Percentiles rank a stretch among this genome's conserved stretches.
Evolutionary conservation across 2,329 filamentous ascomycete genomes (phyloP).

Genomic region (Clarireedia sp.): DNA sequence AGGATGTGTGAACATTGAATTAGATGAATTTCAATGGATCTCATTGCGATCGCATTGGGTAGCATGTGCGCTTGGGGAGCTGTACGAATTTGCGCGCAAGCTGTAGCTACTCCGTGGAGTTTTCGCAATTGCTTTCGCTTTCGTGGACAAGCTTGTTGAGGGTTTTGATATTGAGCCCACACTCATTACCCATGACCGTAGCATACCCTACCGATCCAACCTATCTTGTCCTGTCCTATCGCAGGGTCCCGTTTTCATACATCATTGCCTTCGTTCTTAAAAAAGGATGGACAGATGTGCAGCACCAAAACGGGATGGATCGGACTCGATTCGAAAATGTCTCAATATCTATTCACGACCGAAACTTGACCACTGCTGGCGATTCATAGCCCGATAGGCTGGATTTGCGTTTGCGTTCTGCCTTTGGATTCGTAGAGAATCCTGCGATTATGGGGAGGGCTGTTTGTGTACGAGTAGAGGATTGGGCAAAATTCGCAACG

Average conservation of each 20-base stretch:
- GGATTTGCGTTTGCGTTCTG: neutral
- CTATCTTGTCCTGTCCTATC: neutral
- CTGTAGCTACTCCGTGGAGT: neutral
- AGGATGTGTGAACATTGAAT: neutral
- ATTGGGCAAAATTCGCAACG: too few relatives aligned
- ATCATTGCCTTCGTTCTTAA: neutral
- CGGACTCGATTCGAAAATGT: slow-evolving; percentile 2
- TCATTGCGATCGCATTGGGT: slow-evolving; percentile 11
- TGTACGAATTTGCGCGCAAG: slow-evolving; percentile 13
- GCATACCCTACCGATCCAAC: too few relatives aligned
- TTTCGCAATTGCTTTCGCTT: neutral
- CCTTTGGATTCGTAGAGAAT: neutral
- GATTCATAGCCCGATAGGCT: neutral
- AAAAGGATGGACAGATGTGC: neutral
- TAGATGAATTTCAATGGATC: slow-evolving; percentile 2
- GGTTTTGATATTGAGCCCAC: too few relatives aligned
- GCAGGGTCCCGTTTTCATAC: neutral
- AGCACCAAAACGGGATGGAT: slow-evolving; percentile 7
- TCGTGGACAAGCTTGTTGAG: neutral
- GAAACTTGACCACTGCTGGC: slow-evolving; percentile 4
- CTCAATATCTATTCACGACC: slow-evolving; percentile 2
- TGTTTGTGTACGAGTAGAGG: too few relatives aligned
- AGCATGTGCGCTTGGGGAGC: slow-evolving; percentile 17
- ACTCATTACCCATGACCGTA: too few relatives aligned
- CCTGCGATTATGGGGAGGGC: neutral